Conservation (phyloP, 306 rosid genomes). For the Pterocarpus santalinus region DNA sequence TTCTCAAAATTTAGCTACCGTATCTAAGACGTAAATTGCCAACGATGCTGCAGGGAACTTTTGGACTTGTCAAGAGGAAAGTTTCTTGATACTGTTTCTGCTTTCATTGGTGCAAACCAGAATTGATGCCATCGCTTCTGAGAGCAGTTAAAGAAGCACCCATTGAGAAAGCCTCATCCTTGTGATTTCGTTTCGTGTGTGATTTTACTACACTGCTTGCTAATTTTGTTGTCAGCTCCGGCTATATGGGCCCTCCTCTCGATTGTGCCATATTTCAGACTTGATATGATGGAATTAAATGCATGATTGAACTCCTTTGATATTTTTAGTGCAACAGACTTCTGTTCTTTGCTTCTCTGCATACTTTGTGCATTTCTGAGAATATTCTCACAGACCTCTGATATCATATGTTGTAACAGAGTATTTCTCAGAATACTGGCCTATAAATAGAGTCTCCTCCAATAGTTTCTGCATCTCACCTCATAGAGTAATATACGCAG, state of each 20-base stretch:
- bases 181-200: too few species aligned
- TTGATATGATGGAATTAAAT: neutral
- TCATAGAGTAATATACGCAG: too few species aligned
- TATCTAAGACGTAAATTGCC: too few species aligned
- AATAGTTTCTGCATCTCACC: too few species aligned
- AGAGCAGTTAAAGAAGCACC: conserved; percentile 85
- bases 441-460: too few species aligned
- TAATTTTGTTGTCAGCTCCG: conserved; percentile 24
- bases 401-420: too few species aligned
- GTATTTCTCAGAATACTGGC: too few species aligned
- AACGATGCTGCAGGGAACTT: conserved; percentile 86
- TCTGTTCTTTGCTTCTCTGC: conserved; percentile 15
- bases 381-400: too few species aligned
- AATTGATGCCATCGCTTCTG: conserved; percentile 84
- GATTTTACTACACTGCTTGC: conserved; percentile 2
- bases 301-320: neutral
- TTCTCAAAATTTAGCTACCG: too few species aligned
- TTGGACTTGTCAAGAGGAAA: conserved; percentile 89
- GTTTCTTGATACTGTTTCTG: conserved; percentile 78
- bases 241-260: conserved; percentile 25
- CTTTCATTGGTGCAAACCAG: conserved; percentile 86
- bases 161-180: conserved; percentile 67
- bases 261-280: conserved; percentile 19
- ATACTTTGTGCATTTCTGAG: too few species aligned
- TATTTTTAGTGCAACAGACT: too few species aligned